Conservation (phyloP, 1,139 yeast genomes). For the Tardiomyces digboiensis region DNA sequence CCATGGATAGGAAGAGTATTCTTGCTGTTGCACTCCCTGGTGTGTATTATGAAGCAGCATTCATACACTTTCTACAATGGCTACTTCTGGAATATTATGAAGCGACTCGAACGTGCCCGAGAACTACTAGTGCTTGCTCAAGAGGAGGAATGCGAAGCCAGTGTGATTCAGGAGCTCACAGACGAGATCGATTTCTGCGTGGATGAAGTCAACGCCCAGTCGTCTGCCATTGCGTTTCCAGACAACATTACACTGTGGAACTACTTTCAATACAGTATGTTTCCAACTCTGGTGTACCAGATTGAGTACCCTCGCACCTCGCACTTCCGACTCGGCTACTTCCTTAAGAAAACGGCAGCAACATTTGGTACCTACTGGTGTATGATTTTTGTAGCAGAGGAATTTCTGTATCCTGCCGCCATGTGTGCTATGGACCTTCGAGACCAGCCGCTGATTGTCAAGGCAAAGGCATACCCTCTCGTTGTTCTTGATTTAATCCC, state of each 20-base stretch:
- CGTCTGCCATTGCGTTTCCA: conserved; percentile 45
- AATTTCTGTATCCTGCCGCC: conserved; percentile 68
- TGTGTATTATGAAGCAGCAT: conserved; percentile 86
- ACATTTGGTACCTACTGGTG: conserved; percentile 78
- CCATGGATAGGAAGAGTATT: conserved; percentile 91
- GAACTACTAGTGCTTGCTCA: conserved; percentile 17
- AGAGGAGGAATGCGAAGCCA: conserved; percentile 2
- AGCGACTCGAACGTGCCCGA: conserved; percentile 47
- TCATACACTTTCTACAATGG: conserved; percentile 88
- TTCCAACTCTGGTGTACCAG: conserved; percentile 70
- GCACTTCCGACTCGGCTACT: conserved; percentile 58
- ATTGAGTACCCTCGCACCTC: conserved; percentile 70
- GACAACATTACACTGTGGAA: conserved; percentile 54
- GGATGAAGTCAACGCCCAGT: conserved; percentile 22
- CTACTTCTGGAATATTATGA: conserved; percentile 57
- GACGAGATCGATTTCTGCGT: conserved; percentile 15
- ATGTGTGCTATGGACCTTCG: conserved; percentile 46
- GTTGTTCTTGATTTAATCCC: conserved; percentile 71
- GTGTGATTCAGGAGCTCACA: conserved; percentile 6
- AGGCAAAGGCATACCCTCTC: conserved; percentile 45
- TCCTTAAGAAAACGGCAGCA: conserved; percentile 63
- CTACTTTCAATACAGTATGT: conserved; percentile 74
- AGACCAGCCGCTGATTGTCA: conserved; percentile 35
- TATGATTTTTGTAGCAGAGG: conserved; percentile 78
- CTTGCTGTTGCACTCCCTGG: conserved; percentile 72